A percentile compares a stretch with the other conserved stretches of the same genome.
Conservation (phyloP, 2,329 filamentous ascomycete species). For the Hirsutella rhossiliensis region DNA sequence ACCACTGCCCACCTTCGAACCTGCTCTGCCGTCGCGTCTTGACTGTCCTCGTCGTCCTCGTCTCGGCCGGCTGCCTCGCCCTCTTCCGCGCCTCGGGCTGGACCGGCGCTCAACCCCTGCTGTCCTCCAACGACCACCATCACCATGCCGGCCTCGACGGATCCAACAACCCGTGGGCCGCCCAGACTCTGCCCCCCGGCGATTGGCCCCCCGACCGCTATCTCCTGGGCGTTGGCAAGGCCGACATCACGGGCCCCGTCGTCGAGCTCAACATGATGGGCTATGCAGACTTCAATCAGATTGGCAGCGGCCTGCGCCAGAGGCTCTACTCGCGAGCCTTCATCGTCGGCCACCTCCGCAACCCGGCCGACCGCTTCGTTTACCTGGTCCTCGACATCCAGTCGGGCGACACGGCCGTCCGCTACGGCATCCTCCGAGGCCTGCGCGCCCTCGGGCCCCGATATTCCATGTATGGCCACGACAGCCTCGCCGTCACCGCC, state of each 20-base stretch:
- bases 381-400: conserved; percentile 82
- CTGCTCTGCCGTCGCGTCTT: conserved; percentile 3
- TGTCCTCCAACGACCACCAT: conserved; percentile 5
- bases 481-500: conserved; percentile 79
- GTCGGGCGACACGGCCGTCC: conserved; percentile 75
- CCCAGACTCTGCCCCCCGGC: conserved; percentile 4
- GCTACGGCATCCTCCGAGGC: conserved; percentile 68
- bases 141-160: not conserved
- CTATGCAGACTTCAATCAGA: conserved; percentile 67
- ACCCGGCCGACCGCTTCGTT: conserved; percentile 59
- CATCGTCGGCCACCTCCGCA: conserved; percentile 60
- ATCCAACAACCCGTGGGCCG: conserved; percentile 6
- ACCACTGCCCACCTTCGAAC: not conserved
- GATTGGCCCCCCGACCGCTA: conserved; percentile 18
- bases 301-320: conserved; percentile 76
- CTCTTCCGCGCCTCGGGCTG: conserved; percentile 7
- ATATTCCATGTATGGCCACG: conserved; percentile 58
- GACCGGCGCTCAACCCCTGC: conserved; percentile 3
- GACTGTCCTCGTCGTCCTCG: conserved; percentile 5
- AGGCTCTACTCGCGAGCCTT: conserved; percentile 78
- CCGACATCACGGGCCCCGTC: conserved; percentile 54
- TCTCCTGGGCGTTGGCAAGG: conserved; percentile 39
- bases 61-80: conserved; percentile 5
- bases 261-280: conserved; percentile 87
- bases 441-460: conserved; percentile 55